A percentile compares a stretch with the other conserved stretches of the same genome.
Evolutionary conservation across 2,329 filamentous ascomycete genomes (phyloP).

Genomic region (Proliferodiscus dingleyae): DNA sequence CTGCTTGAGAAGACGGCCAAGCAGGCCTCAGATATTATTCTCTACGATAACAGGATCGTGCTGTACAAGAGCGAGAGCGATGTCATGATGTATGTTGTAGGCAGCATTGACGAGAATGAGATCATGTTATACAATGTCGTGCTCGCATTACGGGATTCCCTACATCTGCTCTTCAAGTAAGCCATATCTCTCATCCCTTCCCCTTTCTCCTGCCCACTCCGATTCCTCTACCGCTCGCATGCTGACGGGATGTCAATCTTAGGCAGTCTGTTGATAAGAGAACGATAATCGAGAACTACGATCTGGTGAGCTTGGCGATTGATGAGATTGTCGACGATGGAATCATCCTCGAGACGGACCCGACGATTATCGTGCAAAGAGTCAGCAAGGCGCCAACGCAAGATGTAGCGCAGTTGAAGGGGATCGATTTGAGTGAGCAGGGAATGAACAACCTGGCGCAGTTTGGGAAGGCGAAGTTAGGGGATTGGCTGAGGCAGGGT

Average conservation of each 20-base stretch:
- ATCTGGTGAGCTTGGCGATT: conserved; percentile 86
- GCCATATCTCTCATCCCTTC: conserved; percentile 24
- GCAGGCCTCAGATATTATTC: conserved; percentile 90
- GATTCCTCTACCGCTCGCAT: background rate
- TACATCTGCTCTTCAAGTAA: conserved; percentile 90
- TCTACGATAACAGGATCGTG: conserved; percentile 94
- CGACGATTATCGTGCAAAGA: conserved; percentile 84
- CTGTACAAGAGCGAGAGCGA: conserved; percentile 98
- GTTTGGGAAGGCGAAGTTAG: conserved; percentile 85
- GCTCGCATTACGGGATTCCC: conserved; percentile 80
- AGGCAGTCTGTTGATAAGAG: conserved; percentile 97
- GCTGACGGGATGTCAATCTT: too few species aligned
- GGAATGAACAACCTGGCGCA: conserved; percentile 91
- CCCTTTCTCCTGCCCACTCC: conserved; percentile 1
- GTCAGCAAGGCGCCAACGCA: conserved; percentile 89
- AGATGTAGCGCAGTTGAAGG: conserved; percentile 82
- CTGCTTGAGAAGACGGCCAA: conserved; percentile 94
- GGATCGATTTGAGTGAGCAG: conserved; percentile 92
- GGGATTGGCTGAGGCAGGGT: conserved; percentile 84
- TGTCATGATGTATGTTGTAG: conserved; percentile 93
- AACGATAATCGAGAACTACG: conserved; percentile 98
- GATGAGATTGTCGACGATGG: conserved; percentile 95
- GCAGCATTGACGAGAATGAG: conserved; percentile 90
- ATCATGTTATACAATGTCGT: conserved; percentile 94
- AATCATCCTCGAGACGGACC: conserved; percentile 95